Evolutionary conservation across 495 filamentous ascomycete species (phyloP), one percentile per base, ranked within the genome.

Genomic region (Penicillium taxi): DNA sequence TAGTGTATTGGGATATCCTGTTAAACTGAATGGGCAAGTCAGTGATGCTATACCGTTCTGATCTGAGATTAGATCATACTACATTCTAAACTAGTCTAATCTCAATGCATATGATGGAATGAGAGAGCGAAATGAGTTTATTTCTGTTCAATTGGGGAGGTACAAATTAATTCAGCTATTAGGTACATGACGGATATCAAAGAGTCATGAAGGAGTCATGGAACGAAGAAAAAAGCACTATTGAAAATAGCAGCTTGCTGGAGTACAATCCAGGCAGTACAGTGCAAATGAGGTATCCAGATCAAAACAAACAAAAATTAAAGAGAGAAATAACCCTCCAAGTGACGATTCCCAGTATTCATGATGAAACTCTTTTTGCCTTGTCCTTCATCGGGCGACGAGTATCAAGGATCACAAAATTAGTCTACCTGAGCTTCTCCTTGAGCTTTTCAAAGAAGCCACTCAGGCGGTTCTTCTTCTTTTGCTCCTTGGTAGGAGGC

Each of bases 1-100:
- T 25, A 80, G 75, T 48, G 59, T 77, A 41, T 54, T 77, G 22
- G 74, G 55, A 13, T 67, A 64, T 41, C 75, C 74, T 3, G 74
- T 73, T 0, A 74, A 77, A 39, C 39, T 72, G 7, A 76, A 73
- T 43, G 70, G 67, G 19, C 39, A 65, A 38, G 63, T 78, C 32
- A 70, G 58, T 39, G 63, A 77, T 51, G 62, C 66, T 7, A 74
- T 78, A 52, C 74, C 75, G 0, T 57, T 75, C 23, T 73, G 55
- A 73, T 32, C n/a, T n/a, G n/a, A n/a, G n/a, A n/a, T n/a, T n/a
- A n/a, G n/a, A n/a, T n/a, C n/a, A n/a, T n/a, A n/a, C n/a, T n/a
- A n/a, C n/a, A n/a, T n/a, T n/a, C n/a, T n/a, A n/a, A n/a, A n/a
- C n/a, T n/a, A n/a, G n/a, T n/a, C n/a, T n/a, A n/a, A n/a, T n/a